phyloP scores from a whole-genome alignment of 805 yeast genomes.

The Starmerella floricola region DNA sequence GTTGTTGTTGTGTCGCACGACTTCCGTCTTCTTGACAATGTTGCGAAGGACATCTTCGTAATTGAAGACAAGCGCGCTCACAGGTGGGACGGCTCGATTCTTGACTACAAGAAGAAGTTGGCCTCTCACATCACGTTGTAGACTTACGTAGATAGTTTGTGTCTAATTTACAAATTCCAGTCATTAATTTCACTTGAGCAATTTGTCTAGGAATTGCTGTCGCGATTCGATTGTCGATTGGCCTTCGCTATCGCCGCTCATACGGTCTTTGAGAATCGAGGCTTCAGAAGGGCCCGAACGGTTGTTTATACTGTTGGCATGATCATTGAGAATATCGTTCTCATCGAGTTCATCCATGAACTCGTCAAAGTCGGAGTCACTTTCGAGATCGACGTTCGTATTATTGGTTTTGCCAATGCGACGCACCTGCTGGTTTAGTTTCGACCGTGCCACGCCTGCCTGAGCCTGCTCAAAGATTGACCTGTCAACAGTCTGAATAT shows the following conservation, averaged over 20 bases:
- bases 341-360: constrained; percentile 19
- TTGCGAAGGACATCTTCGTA: constrained; percentile 93
- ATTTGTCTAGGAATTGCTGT: constrained; percentile 9
- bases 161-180: too few species aligned
- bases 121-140: constrained; percentile 56
- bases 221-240: neutral
- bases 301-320: neutral
- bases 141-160: neutral
- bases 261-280: too few species aligned
- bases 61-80: constrained; percentile 93
- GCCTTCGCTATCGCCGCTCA: too few species aligned
- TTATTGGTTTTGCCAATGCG: constrained; percentile 10
- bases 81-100: constrained; percentile 87
- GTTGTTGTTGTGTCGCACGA: constrained; percentile 98
- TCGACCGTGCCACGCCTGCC: constrained; percentile 15
- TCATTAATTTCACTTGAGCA: constrained; percentile 7
- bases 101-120: constrained; percentile 85
- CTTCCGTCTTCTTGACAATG: constrained; percentile 92
- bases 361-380: constrained; percentile 22
- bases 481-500: neutral
- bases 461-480: constrained; percentile 13
- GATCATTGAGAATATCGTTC: neutral
- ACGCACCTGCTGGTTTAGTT: constrained; percentile 11
- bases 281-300: too few species aligned
- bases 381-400: constrained; percentile 13